These are phyloP conservation scores for Austropuccinia psidii DNA, from an alignment of 1,284 basidiomycete species.

Conservation along the genomic window DNA sequence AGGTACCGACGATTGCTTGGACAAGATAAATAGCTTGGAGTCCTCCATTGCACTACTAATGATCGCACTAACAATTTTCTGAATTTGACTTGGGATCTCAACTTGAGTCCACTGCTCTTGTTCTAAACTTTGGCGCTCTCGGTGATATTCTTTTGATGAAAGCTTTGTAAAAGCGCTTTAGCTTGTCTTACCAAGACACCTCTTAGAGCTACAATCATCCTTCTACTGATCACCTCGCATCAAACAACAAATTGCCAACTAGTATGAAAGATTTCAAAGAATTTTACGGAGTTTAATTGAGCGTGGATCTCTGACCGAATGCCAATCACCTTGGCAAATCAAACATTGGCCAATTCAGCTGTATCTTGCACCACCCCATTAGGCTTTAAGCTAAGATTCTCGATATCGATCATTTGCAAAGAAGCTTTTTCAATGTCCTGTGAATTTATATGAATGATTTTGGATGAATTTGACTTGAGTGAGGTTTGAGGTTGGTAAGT, in stretches of 20 bases:
- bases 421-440: no score
- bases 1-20: no score
- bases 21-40: conserved; percentile 58
- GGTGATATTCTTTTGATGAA: conserved; percentile 74
- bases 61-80: conserved; percentile 64
- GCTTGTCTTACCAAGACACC: conserved; percentile 74
- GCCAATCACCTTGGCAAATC: conserved; percentile 67
- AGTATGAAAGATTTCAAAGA: conserved; percentile 71
- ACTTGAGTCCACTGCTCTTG: conserved; percentile 79
- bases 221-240: conserved; percentile 71
- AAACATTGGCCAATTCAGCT: conserved; percentile 73
- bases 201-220: conserved; percentile 85
- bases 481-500: no score
- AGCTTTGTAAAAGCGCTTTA: conserved; percentile 73
- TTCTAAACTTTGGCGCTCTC: conserved; percentile 77
- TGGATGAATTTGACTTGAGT: no score
- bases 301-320: conserved; percentile 71
- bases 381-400: conserved; percentile 56
- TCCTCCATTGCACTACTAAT: conserved; percentile 75
- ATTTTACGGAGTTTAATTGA: conserved; percentile 62
- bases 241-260: conserved; percentile 82
- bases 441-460: no score
- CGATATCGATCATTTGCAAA: conserved; percentile 40
- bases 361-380: conserved; percentile 68
- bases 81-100: conserved; percentile 62